Evolutionary conservation across 2,329 filamentous ascomycete species (phyloP).

Genomic region (Cordyceps javanica): DNA sequence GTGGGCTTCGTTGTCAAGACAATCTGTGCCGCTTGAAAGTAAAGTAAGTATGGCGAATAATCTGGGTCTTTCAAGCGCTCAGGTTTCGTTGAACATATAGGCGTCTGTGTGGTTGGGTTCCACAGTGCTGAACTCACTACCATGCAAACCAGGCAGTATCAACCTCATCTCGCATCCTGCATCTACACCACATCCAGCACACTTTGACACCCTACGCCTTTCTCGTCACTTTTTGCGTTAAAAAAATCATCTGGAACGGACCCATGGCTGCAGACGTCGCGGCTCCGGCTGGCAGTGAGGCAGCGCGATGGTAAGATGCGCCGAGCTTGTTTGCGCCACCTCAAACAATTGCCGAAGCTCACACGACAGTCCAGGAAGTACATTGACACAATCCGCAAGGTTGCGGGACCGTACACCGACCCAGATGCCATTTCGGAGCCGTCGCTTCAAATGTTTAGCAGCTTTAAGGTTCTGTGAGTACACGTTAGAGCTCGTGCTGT

Average conservation of each 20-base stretch:
- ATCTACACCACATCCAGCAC: neutral
- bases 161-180: neutral
- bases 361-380: slow-evolving; percentile 57
- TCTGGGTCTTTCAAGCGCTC: no score
- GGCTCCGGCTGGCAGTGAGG: slow-evolving; percentile 19
- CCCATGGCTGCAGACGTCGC: slow-evolving; percentile 4
- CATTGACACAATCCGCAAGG: slow-evolving; percentile 72
- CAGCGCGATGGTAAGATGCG: slow-evolving; percentile 29
- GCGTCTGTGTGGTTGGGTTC: neutral
- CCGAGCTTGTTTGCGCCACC: neutral
- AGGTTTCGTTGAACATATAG: neutral
- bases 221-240: neutral
- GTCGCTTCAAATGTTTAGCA: slow-evolving; percentile 52
- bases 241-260: neutral
- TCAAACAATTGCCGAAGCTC: slow-evolving; percentile 6
- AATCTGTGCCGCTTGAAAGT: no score
- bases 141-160: no score
- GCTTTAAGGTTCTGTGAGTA: slow-evolving; percentile 68
- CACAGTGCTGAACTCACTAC: neutral
- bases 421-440: slow-evolving; percentile 48
- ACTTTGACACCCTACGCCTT: neutral
- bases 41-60: no score
- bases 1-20: no score
- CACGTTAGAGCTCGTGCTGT: neutral
- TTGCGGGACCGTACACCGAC: slow-evolving; percentile 75